Percentiles rank a stretch among this genome's conserved stretches.
Conservation (phyloP, 2,329 filamentous ascomycete genomes). For the Fusarium oxysporum region DNA sequence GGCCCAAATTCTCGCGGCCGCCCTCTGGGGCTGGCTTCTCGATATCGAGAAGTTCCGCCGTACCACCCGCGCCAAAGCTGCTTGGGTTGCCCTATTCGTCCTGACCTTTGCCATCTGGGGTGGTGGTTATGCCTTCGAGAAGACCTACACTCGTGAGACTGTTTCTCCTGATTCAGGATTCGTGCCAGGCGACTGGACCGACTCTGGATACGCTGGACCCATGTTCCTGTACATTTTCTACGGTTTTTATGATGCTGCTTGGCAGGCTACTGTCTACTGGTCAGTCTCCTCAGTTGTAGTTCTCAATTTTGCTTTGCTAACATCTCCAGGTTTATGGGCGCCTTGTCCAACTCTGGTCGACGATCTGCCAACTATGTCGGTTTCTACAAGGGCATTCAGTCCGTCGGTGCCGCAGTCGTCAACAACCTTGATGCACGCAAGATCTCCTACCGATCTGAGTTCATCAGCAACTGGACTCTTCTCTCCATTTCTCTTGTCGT, state of each 20-base stretch:
- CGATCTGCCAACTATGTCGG: conserved; percentile 92
- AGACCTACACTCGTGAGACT: conserved; percentile 38
- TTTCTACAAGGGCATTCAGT: conserved; percentile 89
- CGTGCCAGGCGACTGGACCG: conserved; percentile 70
- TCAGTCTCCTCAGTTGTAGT: conserved; percentile 64
- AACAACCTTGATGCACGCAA: conserved; percentile 52
- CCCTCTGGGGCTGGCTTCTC: conserved; percentile 77
- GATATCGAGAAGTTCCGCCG: conserved; percentile 72
- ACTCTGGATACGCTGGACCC: conserved; percentile 75
- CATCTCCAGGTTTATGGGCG: conserved; percentile 81
- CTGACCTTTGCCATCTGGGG: conserved; percentile 86
- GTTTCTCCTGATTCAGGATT: conserved; percentile 21
- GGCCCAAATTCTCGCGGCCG: conserved; percentile 81
- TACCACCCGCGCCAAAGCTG: conserved; percentile 73
- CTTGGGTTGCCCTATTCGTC: conserved; percentile 70
- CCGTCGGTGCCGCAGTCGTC: conserved; percentile 72
- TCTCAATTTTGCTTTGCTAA: conserved; percentile 31
- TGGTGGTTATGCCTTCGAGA: conserved; percentile 82
- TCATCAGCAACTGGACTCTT: conserved; percentile 79
- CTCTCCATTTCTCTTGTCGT: conserved; percentile 79
- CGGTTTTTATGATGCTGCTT: conserved; percentile 88
- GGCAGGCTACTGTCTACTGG: conserved; percentile 95
- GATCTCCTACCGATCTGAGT: conserved; percentile 75
- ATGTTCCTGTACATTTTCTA: conserved; percentile 94
- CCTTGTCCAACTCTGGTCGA: conserved; percentile 90